Percentiles rank a stretch among this genome's conserved stretches.
Evolutionary conservation across 139 green algal species (phyloP).

Genomic region (Tetradesmus obliquus): DNA sequence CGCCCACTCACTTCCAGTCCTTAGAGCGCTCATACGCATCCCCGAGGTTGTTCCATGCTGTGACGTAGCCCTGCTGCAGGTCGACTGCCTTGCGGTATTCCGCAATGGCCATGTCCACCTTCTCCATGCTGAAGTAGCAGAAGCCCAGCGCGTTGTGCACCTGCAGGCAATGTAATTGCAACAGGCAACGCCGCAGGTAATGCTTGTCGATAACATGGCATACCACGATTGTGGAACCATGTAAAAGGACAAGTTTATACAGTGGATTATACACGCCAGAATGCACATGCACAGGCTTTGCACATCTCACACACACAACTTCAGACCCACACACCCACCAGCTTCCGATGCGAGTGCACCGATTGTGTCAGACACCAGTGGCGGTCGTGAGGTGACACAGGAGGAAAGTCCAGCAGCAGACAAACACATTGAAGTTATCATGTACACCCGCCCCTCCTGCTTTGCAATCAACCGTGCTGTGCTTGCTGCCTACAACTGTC

Average conservation of each 20-base stretch:
- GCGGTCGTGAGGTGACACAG: no score
- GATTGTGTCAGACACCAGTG: no score
- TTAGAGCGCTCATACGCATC: constrained; percentile 90
- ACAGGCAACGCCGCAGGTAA: neutral
- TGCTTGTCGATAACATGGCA: constrained; percentile 9
- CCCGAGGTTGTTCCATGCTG: constrained; percentile 99
- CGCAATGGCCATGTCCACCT: constrained; percentile 76
- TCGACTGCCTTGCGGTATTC: constrained; percentile 91
- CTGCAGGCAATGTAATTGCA: constrained; percentile 48
- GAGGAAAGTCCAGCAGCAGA: no score
- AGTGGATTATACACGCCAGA: neutral
- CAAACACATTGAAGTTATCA: no score
- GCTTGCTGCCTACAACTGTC: no score
- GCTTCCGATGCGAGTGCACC: no score
- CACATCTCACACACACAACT: neutral
- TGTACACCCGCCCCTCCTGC: no score
- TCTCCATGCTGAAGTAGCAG: constrained; percentile 92
- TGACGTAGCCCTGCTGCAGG: constrained; percentile 87
- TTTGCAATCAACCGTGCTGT: no score
- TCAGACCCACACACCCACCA: neutral
- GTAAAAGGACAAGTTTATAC: neutral
- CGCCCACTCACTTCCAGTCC: constrained; percentile 68
- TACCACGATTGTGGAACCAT: neutral
- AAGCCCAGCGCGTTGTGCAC: constrained; percentile 98
- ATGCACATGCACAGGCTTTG: no score